phyloP scores from a whole-genome alignment of 805 yeast genomes.

The Myxozyma neglecta region DNA sequence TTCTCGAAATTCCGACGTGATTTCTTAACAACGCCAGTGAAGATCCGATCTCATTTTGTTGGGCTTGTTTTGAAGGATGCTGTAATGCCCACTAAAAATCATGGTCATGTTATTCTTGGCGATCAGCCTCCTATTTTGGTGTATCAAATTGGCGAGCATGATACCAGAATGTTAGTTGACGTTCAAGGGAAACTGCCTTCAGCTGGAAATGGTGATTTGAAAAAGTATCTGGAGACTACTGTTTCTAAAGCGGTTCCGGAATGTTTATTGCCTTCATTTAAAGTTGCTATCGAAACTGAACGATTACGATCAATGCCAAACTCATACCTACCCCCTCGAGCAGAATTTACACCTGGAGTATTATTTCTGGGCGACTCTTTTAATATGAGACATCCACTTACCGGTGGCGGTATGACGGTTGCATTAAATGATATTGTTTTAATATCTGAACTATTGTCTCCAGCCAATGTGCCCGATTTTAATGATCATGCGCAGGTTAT shows the following conservation, averaged over 20 bases:
- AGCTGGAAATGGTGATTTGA: conserved; percentile 53
- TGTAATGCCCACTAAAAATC: conserved; percentile 65
- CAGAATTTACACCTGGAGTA: conserved; percentile 69
- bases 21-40: conserved; percentile 62
- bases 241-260: conserved; percentile 74
- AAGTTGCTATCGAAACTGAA: conserved; percentile 56
- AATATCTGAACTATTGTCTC: conserved; percentile 61
- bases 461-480: conserved; percentile 55
- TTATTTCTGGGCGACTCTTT: conserved; percentile 88
- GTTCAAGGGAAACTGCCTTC: conserved; percentile 75
- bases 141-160: conserved; percentile 80
- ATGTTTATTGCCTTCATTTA: conserved; percentile 64
- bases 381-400: conserved; percentile 96
- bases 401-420: conserved; percentile 99
- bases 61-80: conserved; percentile 79
- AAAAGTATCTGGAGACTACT: conserved; percentile 56
- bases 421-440: conserved; percentile 83
- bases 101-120: conserved; percentile 90
- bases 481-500: conserved; percentile 57
- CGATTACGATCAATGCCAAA: conserved; percentile 88
- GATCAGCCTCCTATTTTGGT: conserved; percentile 82
- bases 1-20: conserved; percentile 87
- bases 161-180: conserved; percentile 88
- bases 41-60: conserved; percentile 78
- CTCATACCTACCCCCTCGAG: conserved; percentile 77